These are phyloP conservation scores for Trichaptum fuscoviolaceum DNA, from an alignment of 768 basidiomycete genomes.

Conservation along the genomic window DNA sequence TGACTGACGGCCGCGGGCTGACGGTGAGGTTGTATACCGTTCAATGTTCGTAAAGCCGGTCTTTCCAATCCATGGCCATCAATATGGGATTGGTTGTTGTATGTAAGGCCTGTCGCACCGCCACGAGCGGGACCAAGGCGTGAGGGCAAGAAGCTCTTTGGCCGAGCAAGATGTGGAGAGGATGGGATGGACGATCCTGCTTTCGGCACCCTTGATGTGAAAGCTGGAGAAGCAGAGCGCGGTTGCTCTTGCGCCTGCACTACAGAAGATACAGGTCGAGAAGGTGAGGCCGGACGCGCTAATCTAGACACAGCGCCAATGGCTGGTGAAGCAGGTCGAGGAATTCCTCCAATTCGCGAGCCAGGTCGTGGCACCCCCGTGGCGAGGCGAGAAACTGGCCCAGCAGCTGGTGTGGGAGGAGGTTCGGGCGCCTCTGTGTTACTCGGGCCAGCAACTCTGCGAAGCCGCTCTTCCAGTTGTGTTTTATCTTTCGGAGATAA, in stretches of 20 bases:
- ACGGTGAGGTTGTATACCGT: background rate
- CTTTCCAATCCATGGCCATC: conserved; percentile 12
- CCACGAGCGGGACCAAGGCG: conserved; percentile 12
- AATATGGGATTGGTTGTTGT: conserved; percentile 11
- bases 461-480: conserved; percentile 84
- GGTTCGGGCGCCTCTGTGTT: conserved; percentile 26
- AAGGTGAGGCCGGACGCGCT: conserved; percentile 39
- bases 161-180: conserved; percentile 17
- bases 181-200: conserved; percentile 25
- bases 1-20: conserved; percentile 19
- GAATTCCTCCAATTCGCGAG: conserved; percentile 38
- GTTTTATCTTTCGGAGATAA: conserved; percentile 86
- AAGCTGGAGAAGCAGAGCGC: conserved; percentile 39
- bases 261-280: conserved; percentile 28
- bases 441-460: conserved; percentile 66
- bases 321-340: conserved; percentile 46
- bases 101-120: background rate
- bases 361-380: conserved; percentile 37
- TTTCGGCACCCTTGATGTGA: conserved; percentile 14
- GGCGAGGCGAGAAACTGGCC: conserved; percentile 50
- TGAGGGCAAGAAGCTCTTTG: conserved; percentile 25
- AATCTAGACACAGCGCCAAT: conserved; percentile 33
- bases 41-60: background rate
- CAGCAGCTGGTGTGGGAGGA: conserved; percentile 33
- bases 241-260: conserved; percentile 32